Conservation (phyloP, 2,329 filamentous ascomycete species). For the Kalmusia sp. region DNA sequence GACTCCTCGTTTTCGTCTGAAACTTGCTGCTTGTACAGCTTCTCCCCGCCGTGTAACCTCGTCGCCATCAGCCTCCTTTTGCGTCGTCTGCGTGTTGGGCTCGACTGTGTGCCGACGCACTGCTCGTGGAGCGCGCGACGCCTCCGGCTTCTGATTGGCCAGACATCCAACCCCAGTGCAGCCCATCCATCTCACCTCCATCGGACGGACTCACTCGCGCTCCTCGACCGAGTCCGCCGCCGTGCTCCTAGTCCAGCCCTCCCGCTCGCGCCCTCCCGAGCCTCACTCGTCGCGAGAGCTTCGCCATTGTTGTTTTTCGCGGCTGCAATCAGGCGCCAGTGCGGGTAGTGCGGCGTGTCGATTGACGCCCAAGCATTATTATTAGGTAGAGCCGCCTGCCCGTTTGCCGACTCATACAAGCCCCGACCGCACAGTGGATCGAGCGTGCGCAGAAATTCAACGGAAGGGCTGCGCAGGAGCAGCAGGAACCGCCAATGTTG, state of each 20-base stretch:
- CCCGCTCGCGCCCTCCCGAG: conserved; percentile 26
- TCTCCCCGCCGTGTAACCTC: conserved; percentile 4
- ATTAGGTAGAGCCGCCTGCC: conserved; percentile 14
- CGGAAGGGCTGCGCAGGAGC: conserved; percentile 6
- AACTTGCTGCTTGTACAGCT: background rate
- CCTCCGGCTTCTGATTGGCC: conserved; percentile 22
- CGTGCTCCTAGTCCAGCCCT: conserved; percentile 18
- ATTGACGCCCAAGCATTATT: conserved; percentile 39
- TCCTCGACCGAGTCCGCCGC: conserved; percentile 10
- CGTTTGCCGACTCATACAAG: conserved; percentile 10
- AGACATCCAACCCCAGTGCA: conserved; percentile 12
- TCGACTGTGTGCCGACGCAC: background rate
- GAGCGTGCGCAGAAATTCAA: conserved; percentile 12
- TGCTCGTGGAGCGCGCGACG: background rate
- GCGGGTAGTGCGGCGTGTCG: background rate
- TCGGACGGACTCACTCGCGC: conserved; percentile 21
- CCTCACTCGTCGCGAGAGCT: conserved; percentile 13
- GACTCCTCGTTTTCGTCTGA: background rate
- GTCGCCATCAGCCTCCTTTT: conserved; percentile 9
- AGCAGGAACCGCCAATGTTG: conserved; percentile 16
- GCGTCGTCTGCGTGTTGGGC: conserved; percentile 1
- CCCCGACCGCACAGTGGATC: conserved; percentile 15
- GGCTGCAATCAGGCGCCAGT: conserved; percentile 10
- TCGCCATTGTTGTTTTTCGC: conserved; percentile 16
- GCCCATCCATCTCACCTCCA: conserved; percentile 21